Percentiles rank a stretch among this genome's conserved stretches.
These are phyloP conservation scores for Hypoxylon rickii DNA, from an alignment of 495 filamentous ascomycete species.

Conservation along the genomic window DNA sequence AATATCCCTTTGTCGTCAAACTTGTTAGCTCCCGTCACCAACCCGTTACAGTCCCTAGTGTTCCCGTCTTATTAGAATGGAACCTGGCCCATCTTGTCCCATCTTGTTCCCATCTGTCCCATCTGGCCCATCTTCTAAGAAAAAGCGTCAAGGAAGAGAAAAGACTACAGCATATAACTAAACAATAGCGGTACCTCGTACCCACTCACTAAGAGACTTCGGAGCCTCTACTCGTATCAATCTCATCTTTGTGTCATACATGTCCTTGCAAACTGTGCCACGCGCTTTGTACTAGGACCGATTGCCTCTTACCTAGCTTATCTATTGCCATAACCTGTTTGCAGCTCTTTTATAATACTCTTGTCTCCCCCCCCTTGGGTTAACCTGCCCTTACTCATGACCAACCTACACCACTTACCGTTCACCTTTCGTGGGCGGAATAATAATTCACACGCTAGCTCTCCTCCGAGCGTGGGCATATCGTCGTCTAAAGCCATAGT, in stretches of 20 bases:
- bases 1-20: slow-evolving; percentile 12
- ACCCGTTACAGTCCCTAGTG: slow-evolving; percentile 13
- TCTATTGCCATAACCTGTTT: slow-evolving; percentile 3
- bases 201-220: slow-evolving; percentile 22
- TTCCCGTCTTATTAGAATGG: slow-evolving; percentile 17
- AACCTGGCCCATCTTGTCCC: neutral
- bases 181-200: slow-evolving; percentile 30
- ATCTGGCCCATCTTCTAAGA: slow-evolving; percentile 13
- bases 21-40: slow-evolving; percentile 17
- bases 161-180: slow-evolving; percentile 21
- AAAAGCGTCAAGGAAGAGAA: slow-evolving; percentile 10
- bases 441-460: slow-evolving; percentile 12
- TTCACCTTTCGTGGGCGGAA: slow-evolving; percentile 32
- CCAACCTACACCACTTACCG: slow-evolving; percentile 26
- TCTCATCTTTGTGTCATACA: slow-evolving; percentile 36
- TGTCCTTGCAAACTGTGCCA: slow-evolving; percentile 30
- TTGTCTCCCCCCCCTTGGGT: slow-evolving; percentile 12
- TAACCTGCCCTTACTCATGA: slow-evolving; percentile 21
- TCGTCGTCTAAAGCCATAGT: slow-evolving; percentile 26
- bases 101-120: too few relatives aligned
- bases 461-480: slow-evolving; percentile 22
- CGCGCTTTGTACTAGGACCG: slow-evolving; percentile 26
- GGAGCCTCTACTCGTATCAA: slow-evolving; percentile 24
- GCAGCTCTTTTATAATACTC: slow-evolving; percentile 26
- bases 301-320: neutral